phyloP scores from a whole-genome alignment of 129 eudicot genomes.

The Flaveria sonorensis region DNA sequence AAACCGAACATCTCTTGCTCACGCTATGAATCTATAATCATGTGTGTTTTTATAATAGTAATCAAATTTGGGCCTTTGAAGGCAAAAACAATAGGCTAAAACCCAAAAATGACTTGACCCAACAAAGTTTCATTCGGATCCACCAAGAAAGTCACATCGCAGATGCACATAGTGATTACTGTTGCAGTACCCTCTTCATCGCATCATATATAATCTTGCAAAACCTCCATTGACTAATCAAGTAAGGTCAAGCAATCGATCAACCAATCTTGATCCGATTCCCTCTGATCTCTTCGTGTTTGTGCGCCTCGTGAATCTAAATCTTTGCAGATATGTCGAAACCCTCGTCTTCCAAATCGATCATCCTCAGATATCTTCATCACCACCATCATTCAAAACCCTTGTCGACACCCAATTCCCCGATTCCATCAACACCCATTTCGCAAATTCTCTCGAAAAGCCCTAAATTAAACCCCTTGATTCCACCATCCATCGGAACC shows the following conservation, averaged over 20 bases:
- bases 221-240: constrained; percentile 6
- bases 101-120: not conserved
- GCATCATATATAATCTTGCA: constrained; percentile 25
- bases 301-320: constrained; percentile 65
- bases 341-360: constrained; percentile 54
- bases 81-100: not conserved
- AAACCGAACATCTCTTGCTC: no score
- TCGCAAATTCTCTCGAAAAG: constrained; percentile 37
- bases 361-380: constrained; percentile 41
- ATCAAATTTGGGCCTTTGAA: no score
- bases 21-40: no score
- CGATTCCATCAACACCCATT: constrained; percentile 34
- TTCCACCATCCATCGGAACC: constrained; percentile 9
- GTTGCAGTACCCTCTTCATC: not conserved
- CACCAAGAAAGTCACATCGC: not conserved
- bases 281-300: constrained; percentile 44
- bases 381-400: constrained; percentile 42
- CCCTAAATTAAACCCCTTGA: constrained; percentile 33
- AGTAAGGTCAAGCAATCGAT: constrained; percentile 37
- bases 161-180: not conserved
- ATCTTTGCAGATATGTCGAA: constrained; percentile 53
- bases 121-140: not conserved
- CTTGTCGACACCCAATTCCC: constrained; percentile 31
- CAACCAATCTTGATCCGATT: constrained; percentile 28
- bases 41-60: no score